Evolutionary conservation across 208 protist species (phyloP), one percentile per base, ranked within the genome.

Genomic region (Acanthamoeba healyi): DNA sequence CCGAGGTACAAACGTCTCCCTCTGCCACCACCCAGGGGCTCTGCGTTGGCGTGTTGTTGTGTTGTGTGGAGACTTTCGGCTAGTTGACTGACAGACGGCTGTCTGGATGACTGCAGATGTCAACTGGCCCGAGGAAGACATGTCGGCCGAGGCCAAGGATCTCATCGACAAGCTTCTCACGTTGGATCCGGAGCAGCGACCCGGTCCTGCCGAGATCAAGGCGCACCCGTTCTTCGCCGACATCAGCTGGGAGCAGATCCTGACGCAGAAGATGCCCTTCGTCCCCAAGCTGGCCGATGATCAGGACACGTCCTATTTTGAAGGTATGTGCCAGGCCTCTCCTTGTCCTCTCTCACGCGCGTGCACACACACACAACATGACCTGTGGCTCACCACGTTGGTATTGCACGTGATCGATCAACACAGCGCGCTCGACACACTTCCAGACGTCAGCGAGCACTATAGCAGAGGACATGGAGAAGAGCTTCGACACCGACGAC

Each of bases 241-340:
- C 65, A 94, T 96, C 24, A 70, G 97, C 58, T 97, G 96, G 96
- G 89, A 96, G 34, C 96, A 90, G 22, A 40, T 97, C 3, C 58
- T 94, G 5, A 70, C 72, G 34, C 74, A 93, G 56, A 74, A 90
- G 12, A 54, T 63, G 42, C 92, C 94, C 1, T 97, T 96, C 51
- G 92, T 97, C 26, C 96, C 96, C 17, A 95, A 96, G 79, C 94
- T 94, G 24, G 42, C 58, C 34, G 77, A 58, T 40, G 65, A 84
- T 10, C 61, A 94, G 6, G 96, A 97, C 56, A 97, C 96, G 6
- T 51, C 29, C 51, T 96, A 96, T 70, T 96, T 96, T 92, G 87
- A 87, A 54, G 79, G 79, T 87, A 40, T 3, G 6, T 1, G 0
- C 58, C 29, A n/a, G n/a, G n/a, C 29, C 58, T 7, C 9, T 17